Base-by-base conservation (phyloP, 345 rosid species). In the Draba incana region DNA sequence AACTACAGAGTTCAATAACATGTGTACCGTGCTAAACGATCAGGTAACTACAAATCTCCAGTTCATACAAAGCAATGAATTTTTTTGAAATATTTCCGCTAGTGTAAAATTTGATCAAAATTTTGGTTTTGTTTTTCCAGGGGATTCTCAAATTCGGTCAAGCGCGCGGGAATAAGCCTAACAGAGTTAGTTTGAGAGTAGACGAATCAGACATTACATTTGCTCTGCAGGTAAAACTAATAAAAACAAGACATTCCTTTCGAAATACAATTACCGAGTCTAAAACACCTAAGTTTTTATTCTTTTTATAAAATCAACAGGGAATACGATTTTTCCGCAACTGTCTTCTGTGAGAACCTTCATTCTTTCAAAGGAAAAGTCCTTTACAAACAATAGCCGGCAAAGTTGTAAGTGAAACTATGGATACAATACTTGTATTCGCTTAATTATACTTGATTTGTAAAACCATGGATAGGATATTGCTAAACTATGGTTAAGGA, bases 1-100 rank as follows among this genome's bases (percentile, higher is more conserved):
- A 71, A 82, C 78, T 65, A 42, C 80, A 57, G 97, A 91, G 56
- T 87, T 94, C 66, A 57, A 63, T 39, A 84, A 82, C 49, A 87
- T 94, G 96, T 87, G 96, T 76, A 69, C 81, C 55, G 96, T 84
- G 57, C 83, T 94, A 62, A 83, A 77, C 62, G 99, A 91, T 66
- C 96, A 91, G 93, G 99, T 35, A 33, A 6, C 7, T 33, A 6
- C 37, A 2, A 28, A 33, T 33, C 37, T 33, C 37, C 37, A 5
- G 35, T 28, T 45, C 11, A 25, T 33, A 33, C 37, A 33, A 23
- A 23, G 16, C 39, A 25, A 27, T 15, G 3, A n/a, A n/a, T n/a
- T n/a, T 24, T 50, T 10, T 28, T 8, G 14, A n/a, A 11, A 42
- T 49, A 42, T 14, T 43, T 53, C 15, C 20, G 20, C 3, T 5